Percentiles rank a stretch among this genome's conserved stretches.
These are phyloP conservation scores for Botrytis tulipae DNA, from an alignment of 2,329 filamentous ascomycete species.

Conservation along the genomic window DNA sequence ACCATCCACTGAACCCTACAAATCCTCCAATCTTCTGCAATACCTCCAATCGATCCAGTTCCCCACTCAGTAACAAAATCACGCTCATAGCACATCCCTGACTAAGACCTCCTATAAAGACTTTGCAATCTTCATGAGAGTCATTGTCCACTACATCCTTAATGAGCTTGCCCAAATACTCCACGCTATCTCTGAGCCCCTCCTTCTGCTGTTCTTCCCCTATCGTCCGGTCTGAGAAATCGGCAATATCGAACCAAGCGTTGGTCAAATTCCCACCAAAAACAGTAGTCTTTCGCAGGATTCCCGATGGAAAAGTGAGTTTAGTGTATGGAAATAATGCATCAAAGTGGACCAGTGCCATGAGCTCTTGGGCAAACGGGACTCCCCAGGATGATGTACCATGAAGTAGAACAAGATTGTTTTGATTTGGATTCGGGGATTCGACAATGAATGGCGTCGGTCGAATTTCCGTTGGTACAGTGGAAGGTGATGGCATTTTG, in stretches of 20 bases:
- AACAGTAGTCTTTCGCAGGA: slow-evolving; percentile 24
- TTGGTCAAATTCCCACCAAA: slow-evolving; percentile 28
- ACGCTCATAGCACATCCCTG: slow-evolving; percentile 31
- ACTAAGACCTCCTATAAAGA: slow-evolving; percentile 30
- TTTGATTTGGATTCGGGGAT: slow-evolving; percentile 36
- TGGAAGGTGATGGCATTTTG: neutral
- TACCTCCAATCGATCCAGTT: slow-evolving; percentile 9
- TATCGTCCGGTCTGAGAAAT: slow-evolving; percentile 31
- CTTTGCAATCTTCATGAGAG: neutral
- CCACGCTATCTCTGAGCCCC: slow-evolving; percentile 24
- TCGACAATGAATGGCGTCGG: slow-evolving; percentile 27
- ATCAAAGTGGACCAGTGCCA: slow-evolving; percentile 40
- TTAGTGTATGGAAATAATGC: slow-evolving; percentile 22
- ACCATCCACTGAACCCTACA: slow-evolving; percentile 34
- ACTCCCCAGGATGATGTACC: slow-evolving; percentile 41
- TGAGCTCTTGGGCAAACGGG: slow-evolving; percentile 40
- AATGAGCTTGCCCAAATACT: slow-evolving; percentile 25
- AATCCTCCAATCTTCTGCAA: slow-evolving; percentile 22
- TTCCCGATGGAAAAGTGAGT: slow-evolving; percentile 32
- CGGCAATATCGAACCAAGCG: slow-evolving; percentile 36
- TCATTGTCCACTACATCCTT: slow-evolving; percentile 17
- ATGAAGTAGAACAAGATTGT: slow-evolving; percentile 44
- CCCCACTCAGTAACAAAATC: slow-evolving; percentile 28
- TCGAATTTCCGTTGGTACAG: neutral
- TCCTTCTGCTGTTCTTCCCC: slow-evolving; percentile 22